Base-by-base conservation (phyloP, 352 stramenopile genomes). In the Paralagenidium karlingii region DNA sequence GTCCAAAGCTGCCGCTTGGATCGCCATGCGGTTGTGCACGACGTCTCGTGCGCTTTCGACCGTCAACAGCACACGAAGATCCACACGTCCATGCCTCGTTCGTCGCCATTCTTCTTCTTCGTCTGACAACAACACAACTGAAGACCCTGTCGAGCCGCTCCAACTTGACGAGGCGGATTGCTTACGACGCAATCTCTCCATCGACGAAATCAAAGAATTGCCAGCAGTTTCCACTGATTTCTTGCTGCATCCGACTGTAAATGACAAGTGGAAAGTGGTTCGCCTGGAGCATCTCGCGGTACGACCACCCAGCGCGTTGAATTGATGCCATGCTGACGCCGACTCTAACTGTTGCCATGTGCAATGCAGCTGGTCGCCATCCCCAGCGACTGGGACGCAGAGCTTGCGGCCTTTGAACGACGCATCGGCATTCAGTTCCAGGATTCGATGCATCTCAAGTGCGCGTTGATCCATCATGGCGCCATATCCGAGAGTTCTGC, bases 381-480 rank as follows among this genome's bases (percentile, higher is more conserved):
- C 1, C 77, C 77, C 7, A 48, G 55, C 11, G 49, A 53, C 22
- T 91, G 77, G 77, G 40, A 68, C 1, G 36, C 24, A 13, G 50
- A 55, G 19, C 54, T 91, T 8, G 28, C 62, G 7, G 31, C 54
- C 38, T 58, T 88, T 5, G 68, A 91, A 39, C 20, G 58, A 16
- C 64, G 58, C 6, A 75, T 86, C 33, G 65, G 58, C 13, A 61
- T 87, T 16, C 47, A 45, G 13, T 91, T 91, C 41, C 51, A 58
- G 16, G 58, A 91, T 39, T 24, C 62, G 11, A 45, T 60, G 20
- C 53, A 79, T 15, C 46, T 91, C 13, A 61, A 81, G 48, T 81
- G 69, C 36, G 74, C 77, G 38, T 43, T 88, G 24, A 80, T 68
- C 7, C 77, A 91, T 38, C 74, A 85, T 36, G 75, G 77, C n/a